These are phyloP conservation scores for Diaporthe longicolla DNA, from an alignment of 2,329 filamentous ascomycete species.

Conservation along the genomic window DNA sequence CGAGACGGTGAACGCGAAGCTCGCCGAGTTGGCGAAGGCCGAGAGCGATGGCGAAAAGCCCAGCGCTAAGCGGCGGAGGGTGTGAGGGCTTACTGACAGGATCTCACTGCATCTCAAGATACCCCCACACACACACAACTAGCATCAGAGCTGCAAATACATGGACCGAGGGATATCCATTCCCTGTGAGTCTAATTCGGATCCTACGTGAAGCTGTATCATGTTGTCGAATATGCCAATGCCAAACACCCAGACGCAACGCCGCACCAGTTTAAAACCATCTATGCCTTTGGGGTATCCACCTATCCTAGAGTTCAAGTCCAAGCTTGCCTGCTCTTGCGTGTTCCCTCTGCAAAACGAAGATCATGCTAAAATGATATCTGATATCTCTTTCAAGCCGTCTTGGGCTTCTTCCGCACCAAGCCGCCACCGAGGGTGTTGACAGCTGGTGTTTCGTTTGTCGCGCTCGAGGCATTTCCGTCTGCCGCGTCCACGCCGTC, in stretches of 20 bases:
- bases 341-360: not conserved
- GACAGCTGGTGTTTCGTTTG: conserved; percentile 44
- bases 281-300: conserved; percentile 39
- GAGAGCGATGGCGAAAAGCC: conserved; percentile 44
- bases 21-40: conserved; percentile 41
- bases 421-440: conserved; percentile 56
- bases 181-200: not conserved
- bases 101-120: conserved; percentile 33
- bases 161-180: not conserved
- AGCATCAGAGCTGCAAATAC: not conserved
- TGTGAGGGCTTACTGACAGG: conserved; percentile 5
- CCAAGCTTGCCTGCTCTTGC: not conserved
- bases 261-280: conserved; percentile 26
- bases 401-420: conserved; percentile 61
- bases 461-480: conserved; percentile 10
- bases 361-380: not conserved
- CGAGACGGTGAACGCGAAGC: conserved; percentile 44
- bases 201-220: not conserved
- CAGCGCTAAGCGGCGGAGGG: conserved; percentile 48
- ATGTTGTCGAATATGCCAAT: not conserved
- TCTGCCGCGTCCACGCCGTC: conserved; percentile 36
- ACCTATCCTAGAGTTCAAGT: conserved; percentile 21
- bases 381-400: conserved; percentile 3
- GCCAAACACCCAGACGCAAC: not conserved
- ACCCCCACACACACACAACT: conserved; percentile 28